Evolutionary conservation across 2,329 filamentous ascomycete species (phyloP).

Genomic region (Phaeophleospora eucalypticola): DNA sequence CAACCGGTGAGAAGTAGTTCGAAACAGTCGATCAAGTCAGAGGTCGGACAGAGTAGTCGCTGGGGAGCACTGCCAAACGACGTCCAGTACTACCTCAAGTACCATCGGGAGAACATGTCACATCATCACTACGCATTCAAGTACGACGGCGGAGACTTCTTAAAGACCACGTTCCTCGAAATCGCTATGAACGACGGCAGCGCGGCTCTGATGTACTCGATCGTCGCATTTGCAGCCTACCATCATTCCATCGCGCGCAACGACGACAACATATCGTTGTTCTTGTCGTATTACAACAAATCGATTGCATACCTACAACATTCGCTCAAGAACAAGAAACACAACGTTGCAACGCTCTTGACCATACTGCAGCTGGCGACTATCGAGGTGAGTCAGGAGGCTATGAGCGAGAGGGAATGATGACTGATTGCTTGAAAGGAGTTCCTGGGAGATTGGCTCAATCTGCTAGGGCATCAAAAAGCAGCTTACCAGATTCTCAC

Average conservation of each 20-base stretch:
- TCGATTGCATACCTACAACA: conserved; percentile 73
- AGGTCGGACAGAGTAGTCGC: conserved; percentile 23
- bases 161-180: conserved; percentile 65
- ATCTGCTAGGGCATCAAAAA: conserved; percentile 85
- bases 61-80: conserved; percentile 50
- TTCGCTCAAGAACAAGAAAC: conserved; percentile 66
- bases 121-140: conserved; percentile 79
- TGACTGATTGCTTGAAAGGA: conserved; percentile 57
- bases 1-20: conserved; percentile 19
- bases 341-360: conserved; percentile 69
- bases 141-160: conserved; percentile 66
- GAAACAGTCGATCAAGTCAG: conserved; percentile 20
- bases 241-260: conserved; percentile 70
- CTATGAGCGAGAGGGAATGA: too few species aligned
- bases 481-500: conserved; percentile 79
- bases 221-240: conserved; percentile 86
- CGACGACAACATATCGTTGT: conserved; percentile 70
- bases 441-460: conserved; percentile 92
- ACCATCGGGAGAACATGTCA: conserved; percentile 72
- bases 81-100: conserved; percentile 72
- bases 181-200: conserved; percentile 69
- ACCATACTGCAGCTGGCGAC: conserved; percentile 89
- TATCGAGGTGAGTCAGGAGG: conserved; percentile 86
- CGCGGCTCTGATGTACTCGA: conserved; percentile 70
- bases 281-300: conserved; percentile 85